Conservation (phyloP, 352 stramenopile genomes). For the Phytophthora agathidicida region DNA sequence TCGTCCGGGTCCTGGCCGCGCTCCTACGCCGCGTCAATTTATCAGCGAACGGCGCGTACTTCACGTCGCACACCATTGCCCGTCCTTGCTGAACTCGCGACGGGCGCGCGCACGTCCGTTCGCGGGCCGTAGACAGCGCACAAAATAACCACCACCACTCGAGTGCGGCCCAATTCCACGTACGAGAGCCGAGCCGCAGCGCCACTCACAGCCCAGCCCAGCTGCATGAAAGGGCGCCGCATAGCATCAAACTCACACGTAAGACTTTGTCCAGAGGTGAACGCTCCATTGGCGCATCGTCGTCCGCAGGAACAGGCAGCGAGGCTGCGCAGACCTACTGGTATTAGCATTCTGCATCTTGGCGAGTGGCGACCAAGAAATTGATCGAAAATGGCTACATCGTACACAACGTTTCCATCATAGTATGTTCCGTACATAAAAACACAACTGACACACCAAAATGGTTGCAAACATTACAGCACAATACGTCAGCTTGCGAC, state of each 20-base stretch:
- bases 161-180: slow-evolving; percentile 87
- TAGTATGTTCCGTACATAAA: too few species aligned
- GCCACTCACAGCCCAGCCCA: slow-evolving; percentile 79
- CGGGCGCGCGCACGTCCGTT: slow-evolving; percentile 73
- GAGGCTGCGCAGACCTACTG: slow-evolving; percentile 41
- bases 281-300: slow-evolving; percentile 39
- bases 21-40: slow-evolving; percentile 60
- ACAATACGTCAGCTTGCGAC: slow-evolving; percentile 9
- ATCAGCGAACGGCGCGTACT: slow-evolving; percentile 87
- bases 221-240: slow-evolving; percentile 85
- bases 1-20: slow-evolving; percentile 81
- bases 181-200: slow-evolving; percentile 91
- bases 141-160: too few species aligned
- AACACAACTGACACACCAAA: too few species aligned
- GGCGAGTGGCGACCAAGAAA: slow-evolving; percentile 1
- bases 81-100: slow-evolving; percentile 87
- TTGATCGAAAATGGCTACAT: too few species aligned
- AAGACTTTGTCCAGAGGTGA: slow-evolving; percentile 47
- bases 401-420: too few species aligned
- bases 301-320: slow-evolving; percentile 22
- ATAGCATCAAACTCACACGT: slow-evolving; percentile 80
- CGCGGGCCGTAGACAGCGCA: slow-evolving; percentile 90
- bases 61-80: slow-evolving; percentile 90
- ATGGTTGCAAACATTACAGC: too few species aligned
- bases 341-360: slow-evolving; percentile 91